These are phyloP conservation scores for Quercus ilex DNA, from an alignment of 306 rosid species.

Conservation along the genomic window DNA sequence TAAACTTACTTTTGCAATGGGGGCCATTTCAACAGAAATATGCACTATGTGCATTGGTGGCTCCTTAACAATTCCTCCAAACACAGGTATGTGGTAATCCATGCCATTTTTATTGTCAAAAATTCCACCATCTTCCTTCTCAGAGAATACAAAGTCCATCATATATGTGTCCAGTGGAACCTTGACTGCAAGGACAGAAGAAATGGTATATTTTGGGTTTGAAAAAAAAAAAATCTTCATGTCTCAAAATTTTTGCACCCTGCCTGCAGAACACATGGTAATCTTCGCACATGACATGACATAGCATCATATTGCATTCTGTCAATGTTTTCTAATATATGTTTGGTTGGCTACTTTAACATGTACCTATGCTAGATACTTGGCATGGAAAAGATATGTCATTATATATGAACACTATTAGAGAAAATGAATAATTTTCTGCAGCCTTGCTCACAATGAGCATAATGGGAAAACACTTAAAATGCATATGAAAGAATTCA, in stretches of 20 bases:
- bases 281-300: conserved; percentile 3
- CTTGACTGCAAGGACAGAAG: conserved; percentile 61
- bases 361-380: background rate
- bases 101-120: conserved; percentile 81
- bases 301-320: conserved; percentile 7
- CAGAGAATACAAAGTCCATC: conserved; percentile 99
- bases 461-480: background rate
- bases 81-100: conserved; percentile 93
- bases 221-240: background rate
- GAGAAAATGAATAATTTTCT: background rate
- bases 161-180: conserved; percentile 86
- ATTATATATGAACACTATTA: background rate
- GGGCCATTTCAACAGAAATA: conserved; percentile 97
- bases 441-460: background rate
- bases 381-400: background rate
- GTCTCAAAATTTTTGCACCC: background rate
- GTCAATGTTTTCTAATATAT: background rate
- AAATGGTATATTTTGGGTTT: conserved; percentile 24
- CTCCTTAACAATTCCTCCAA: conserved; percentile 77
- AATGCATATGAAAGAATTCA: background rate
- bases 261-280: conserved; percentile 10
- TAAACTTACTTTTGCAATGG: conserved; percentile 80
- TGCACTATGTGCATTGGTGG: conserved; percentile 92
- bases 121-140: conserved; percentile 73
- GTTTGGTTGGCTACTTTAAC: background rate